Conservation (phyloP, 768 basidiomycete genomes). For the Mycena haematopus region DNA sequence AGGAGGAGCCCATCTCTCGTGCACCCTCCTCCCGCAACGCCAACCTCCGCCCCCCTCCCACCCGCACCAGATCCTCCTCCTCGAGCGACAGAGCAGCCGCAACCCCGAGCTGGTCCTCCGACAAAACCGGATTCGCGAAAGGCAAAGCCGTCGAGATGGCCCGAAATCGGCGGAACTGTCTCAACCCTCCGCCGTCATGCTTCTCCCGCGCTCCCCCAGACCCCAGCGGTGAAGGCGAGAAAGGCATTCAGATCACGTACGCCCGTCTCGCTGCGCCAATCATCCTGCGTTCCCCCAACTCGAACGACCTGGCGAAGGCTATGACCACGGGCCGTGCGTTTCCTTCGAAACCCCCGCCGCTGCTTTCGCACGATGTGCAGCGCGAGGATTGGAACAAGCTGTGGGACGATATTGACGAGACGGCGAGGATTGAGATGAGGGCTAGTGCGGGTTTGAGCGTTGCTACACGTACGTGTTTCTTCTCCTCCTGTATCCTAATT, state of each 20-base stretch:
- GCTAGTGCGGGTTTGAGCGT: slow-evolving; percentile 26
- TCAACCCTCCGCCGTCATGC: slow-evolving; percentile 21
- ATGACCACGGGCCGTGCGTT: slow-evolving; percentile 23
- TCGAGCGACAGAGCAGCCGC: slow-evolving; percentile 4
- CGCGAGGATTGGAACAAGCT: slow-evolving; percentile 24
- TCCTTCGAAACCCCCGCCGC: slow-evolving; percentile 16
- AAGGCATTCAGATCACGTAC: slow-evolving; percentile 23
- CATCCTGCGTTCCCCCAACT: slow-evolving; percentile 21
- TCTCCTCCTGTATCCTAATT: slow-evolving; percentile 3
- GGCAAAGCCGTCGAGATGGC: slow-evolving; percentile 26
- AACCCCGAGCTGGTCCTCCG: slow-evolving; percentile 21
- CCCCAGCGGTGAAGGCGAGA: neutral
- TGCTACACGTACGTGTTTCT: slow-evolving; percentile 20
- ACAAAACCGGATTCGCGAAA: slow-evolving; percentile 26
- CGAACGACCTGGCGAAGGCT: slow-evolving; percentile 26
- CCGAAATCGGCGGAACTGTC: slow-evolving; percentile 22
- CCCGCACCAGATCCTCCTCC: slow-evolving; percentile 16
- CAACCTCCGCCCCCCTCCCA: slow-evolving; percentile 24
- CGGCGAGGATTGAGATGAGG: slow-evolving; percentile 26
- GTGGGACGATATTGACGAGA: slow-evolving; percentile 29
- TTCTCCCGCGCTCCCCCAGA: slow-evolving; percentile 20
- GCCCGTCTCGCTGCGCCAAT: slow-evolving; percentile 14
- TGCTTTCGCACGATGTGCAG: slow-evolving; percentile 23
- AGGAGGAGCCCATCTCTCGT: slow-evolving; percentile 15
- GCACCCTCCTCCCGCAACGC: slow-evolving; percentile 19